Conservation (phyloP, 129 eudicot species). For the Smallanthus sonchifolius region DNA sequence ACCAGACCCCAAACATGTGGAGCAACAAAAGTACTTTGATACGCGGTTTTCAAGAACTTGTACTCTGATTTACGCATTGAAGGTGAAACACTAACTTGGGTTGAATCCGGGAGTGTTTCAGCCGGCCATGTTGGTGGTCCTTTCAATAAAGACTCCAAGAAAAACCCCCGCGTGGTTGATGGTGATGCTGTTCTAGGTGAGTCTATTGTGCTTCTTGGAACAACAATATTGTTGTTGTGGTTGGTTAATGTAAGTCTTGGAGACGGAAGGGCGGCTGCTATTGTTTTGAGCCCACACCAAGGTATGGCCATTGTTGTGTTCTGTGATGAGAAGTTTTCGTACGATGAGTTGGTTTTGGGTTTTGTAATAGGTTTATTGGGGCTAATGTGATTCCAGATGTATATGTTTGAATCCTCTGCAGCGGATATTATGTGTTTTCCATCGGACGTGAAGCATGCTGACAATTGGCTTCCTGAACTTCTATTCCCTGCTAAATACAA, state of each 20-base stretch:
- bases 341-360: slow-evolving; percentile 44
- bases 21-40: slow-evolving; percentile 46
- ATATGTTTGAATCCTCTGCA: slow-evolving; percentile 69
- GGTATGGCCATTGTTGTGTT: slow-evolving; percentile 69
- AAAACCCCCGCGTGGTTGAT: slow-evolving; percentile 45
- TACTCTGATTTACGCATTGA: slow-evolving; percentile 49
- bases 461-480: slow-evolving; percentile 52
- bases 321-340: slow-evolving; percentile 51
- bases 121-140: slow-evolving; percentile 70
- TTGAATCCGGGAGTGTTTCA: slow-evolving; percentile 48
- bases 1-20: slow-evolving; percentile 89
- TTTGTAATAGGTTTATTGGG: slow-evolving; percentile 31
- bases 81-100: slow-evolving; percentile 37
- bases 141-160: slow-evolving; percentile 50
- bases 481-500: slow-evolving; percentile 40
- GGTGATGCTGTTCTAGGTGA: slow-evolving; percentile 43
- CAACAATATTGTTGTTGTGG: not conserved
- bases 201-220: slow-evolving; percentile 34
- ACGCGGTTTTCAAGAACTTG: slow-evolving; percentile 62
- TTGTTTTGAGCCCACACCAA: slow-evolving; percentile 61
- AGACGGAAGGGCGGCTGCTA: slow-evolving; percentile 38
- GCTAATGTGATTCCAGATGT: slow-evolving; percentile 53
- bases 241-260: slow-evolving; percentile 16
- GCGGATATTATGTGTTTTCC: slow-evolving; percentile 73
- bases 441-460: slow-evolving; percentile 79